Base-by-base conservation (phyloP, 2,329 filamentous ascomycete species). In the Phialocephala subalpina region DNA sequence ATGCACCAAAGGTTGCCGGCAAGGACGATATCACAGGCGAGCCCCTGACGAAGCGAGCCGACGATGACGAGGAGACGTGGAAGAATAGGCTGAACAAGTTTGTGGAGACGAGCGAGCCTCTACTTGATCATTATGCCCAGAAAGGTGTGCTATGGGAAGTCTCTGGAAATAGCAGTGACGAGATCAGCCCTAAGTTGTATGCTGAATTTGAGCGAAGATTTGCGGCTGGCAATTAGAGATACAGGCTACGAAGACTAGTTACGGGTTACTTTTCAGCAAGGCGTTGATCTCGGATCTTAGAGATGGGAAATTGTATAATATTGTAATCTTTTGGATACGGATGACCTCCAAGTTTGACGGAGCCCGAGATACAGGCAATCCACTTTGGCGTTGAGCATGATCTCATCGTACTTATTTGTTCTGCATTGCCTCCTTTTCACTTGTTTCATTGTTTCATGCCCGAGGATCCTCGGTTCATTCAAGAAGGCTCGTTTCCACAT, bases 1-100 rank as follows among this genome's bases (percentile, higher is more conserved):
- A 98, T 76, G 86, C 92, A 8, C 96, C 96, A 0, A 91, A 90
- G 71, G 88, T 94, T 1, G 80, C 88, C 0, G 95, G 96, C 29
- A 87, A 84, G 71, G 96, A 99, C 79, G 96, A 99, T 78, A 77
- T 97, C 57, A 99, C 96, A 0, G 96, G 96, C 18, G 96, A 99
- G 77, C 83, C 86, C 25, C 84, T 99, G 68, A 90, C 91, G 5
- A 91, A 97, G 77, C 86, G 96, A 63, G 84, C 90, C 8, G 96
- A 99, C 75, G 96, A 99, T 77, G 91, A 89, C 64, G 91, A 96
- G 72, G 90, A 93, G 58, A 92, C 95, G 18, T 99, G 97, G 87
- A 90, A 90, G 72, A 84, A 89, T 58, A 87, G 96, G 62, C 87
- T 97, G 74, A 84, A 86, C 74, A 93, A 92, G 75, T 99, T 98